Conservation (phyloP, 768 basidiomycete species). For the Hirschioporus abietinus region DNA sequence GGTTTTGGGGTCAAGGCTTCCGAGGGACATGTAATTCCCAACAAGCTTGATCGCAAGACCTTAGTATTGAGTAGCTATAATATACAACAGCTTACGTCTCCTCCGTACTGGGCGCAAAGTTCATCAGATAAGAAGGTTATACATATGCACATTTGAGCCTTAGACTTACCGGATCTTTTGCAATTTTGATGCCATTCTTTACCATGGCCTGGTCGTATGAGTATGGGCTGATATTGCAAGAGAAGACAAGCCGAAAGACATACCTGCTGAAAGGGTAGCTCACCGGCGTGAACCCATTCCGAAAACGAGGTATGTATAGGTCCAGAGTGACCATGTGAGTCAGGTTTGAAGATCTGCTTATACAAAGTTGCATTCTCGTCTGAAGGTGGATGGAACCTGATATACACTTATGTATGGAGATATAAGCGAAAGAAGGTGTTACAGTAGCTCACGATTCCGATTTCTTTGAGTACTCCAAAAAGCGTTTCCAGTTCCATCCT, state of each 20-base stretch:
- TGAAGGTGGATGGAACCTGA: slow-evolving; percentile 11
- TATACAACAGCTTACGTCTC: neutral
- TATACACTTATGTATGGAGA: neutral
- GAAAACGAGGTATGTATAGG: slow-evolving; percentile 12
- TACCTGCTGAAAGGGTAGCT: slow-evolving; percentile 6
- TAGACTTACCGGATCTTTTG: slow-evolving; percentile 2
- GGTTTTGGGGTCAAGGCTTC: slow-evolving; percentile 13
- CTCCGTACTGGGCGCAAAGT: neutral
- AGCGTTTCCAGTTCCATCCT: slow-evolving; percentile 50
- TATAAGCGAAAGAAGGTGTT: neutral
- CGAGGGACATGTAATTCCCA: slow-evolving; percentile 5
- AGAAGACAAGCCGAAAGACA: neutral
- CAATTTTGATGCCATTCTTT: neutral
- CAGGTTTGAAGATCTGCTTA: slow-evolving; percentile 6
- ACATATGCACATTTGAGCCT: neutral
- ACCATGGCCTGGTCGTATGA: neutral
- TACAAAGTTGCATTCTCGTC: neutral
- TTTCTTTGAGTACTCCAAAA: slow-evolving; percentile 31
- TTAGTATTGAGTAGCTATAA: neutral
- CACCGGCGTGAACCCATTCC: neutral
- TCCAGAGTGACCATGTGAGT: slow-evolving; percentile 6
- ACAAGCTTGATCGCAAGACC: neutral
- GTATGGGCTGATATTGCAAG: neutral
- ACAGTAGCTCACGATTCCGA: neutral
- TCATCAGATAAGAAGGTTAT: too few relatives aligned